Evolutionary conservation across 73 alveolate species (phyloP).

Genomic region (Symbiodinium natans): DNA sequence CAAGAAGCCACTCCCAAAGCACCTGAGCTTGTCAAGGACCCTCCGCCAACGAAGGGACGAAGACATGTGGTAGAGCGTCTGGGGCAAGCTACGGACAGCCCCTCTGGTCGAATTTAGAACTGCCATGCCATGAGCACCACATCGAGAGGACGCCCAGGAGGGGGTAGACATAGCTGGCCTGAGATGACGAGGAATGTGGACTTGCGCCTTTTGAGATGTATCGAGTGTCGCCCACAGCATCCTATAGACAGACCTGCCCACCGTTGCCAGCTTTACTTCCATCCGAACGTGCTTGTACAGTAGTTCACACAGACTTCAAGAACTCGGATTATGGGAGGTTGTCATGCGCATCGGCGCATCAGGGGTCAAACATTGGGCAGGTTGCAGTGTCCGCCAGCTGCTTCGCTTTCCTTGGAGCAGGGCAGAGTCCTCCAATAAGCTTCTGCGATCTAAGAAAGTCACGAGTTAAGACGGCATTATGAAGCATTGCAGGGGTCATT

Average conservation of each 20-base stretch:
- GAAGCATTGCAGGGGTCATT: neutral
- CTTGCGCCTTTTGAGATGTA: no score
- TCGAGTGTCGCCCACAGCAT: no score
- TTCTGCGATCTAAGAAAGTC: no score
- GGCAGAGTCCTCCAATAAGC: neutral
- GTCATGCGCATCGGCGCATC: no score
- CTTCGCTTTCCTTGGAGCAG: neutral
- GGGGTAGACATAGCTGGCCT: constrained; percentile 37
- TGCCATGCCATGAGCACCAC: constrained; percentile 24
- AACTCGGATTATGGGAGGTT: no score
- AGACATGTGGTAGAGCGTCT: no score
- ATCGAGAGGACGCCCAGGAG: constrained; percentile 55
- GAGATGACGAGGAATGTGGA: no score
- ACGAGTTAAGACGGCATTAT: neutral
- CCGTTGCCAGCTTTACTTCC: constrained; percentile 29
- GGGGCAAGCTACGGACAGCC: no score
- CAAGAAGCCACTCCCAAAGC: neutral
- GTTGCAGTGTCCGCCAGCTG: neutral
- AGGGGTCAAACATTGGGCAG: no score
- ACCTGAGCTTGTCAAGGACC: neutral
- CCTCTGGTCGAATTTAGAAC: neutral
- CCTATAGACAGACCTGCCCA: neutral
- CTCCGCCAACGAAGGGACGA: no score
- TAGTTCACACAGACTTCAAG: no score
- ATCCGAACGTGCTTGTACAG: no score